Percentiles rank a stretch among this genome's conserved stretches.
Evolutionary conservation across 208 protist genomes (phyloP).

Genomic region (Trypanosoma rangeli): DNA sequence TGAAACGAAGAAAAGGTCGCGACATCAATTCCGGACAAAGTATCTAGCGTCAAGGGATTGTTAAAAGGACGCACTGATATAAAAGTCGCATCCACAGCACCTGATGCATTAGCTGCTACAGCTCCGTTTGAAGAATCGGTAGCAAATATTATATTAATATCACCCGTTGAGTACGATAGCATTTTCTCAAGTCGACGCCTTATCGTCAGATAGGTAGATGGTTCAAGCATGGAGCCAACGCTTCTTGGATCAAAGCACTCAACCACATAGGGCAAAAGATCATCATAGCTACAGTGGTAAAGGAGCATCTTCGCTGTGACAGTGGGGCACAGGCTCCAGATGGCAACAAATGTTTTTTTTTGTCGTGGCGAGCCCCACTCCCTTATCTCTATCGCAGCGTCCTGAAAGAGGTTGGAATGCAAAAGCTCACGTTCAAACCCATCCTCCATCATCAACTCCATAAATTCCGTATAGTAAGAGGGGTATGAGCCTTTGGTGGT

Average conservation of each 20-base stretch:
- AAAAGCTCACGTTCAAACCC: slow-evolving; percentile 35
- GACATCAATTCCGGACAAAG: slow-evolving; percentile 35
- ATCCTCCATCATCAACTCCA: slow-evolving; percentile 63
- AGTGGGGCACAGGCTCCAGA: slow-evolving; percentile 81
- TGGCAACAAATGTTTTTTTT: slow-evolving; percentile 40
- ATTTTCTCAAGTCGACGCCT: background rate
- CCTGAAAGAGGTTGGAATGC: slow-evolving; percentile 38
- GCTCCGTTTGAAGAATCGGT: slow-evolving; percentile 60
- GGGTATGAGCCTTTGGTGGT: slow-evolving; percentile 20
- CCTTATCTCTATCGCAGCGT: slow-evolving; percentile 41
- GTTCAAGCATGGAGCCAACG: slow-evolving; percentile 63
- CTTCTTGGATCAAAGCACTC: slow-evolving; percentile 80
- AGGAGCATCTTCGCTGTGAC: slow-evolving; percentile 80
- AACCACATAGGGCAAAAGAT: slow-evolving; percentile 65
- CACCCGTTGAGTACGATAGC: background rate
- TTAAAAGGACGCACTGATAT: slow-evolving; percentile 55
- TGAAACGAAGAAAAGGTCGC: slow-evolving; percentile 43
- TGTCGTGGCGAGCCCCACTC: slow-evolving; percentile 15
- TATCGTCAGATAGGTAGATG: slow-evolving; percentile 43
- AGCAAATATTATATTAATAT: slow-evolving; percentile 53
- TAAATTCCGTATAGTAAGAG: slow-evolving; percentile 49
- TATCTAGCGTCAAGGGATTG: slow-evolving; percentile 45
- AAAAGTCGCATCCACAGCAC: slow-evolving; percentile 39
- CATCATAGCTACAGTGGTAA: slow-evolving; percentile 51
- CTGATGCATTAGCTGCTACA: slow-evolving; percentile 51